phyloP scores from a whole-genome alignment of 202 grass and related monocot genomes.

The Sporobolus alterniflorus region DNA sequence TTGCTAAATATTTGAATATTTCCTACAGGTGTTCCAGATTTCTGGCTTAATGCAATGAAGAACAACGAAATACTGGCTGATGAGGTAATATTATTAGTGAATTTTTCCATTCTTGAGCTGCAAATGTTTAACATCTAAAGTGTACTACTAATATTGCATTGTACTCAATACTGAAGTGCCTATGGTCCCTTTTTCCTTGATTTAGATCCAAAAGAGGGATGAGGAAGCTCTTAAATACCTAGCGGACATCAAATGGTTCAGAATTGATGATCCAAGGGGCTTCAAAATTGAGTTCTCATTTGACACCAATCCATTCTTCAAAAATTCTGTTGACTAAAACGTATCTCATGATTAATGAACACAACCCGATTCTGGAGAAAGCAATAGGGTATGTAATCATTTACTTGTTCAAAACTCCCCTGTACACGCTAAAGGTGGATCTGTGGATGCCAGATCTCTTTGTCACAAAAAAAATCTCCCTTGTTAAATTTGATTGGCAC shows the following conservation, averaged over 20 bases:
- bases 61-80: conserved; percentile 91
- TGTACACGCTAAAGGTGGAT: too few species aligned
- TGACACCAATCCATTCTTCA: conserved; percentile 82
- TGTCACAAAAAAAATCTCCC: too few species aligned
- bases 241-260: conserved; percentile 94
- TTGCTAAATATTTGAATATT: too few species aligned
- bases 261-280: conserved; percentile 86
- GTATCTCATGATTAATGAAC: conserved; percentile 99
- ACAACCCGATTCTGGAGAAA: conserved; percentile 98
- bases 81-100: too few species aligned
- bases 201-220: conserved; percentile 97
- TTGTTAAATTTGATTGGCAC: too few species aligned
- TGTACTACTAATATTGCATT: too few species aligned
- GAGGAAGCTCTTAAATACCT: conserved; percentile 94
- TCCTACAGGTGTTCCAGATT: conserved; percentile 93
- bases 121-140: too few species aligned
- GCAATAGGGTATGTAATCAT: conserved; percentile 62
- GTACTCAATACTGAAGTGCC: too few species aligned
- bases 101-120: too few species aligned
- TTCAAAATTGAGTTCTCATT: conserved; percentile 98
- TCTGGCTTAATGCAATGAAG: conserved; percentile 98
- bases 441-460: too few species aligned
- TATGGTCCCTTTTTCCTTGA: too few species aligned
- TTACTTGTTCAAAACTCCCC: too few species aligned
- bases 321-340: conserved; percentile 84